These are phyloP conservation scores for Mercurialis annua DNA, from an alignment of 345 rosid species.

Conservation along the genomic window DNA sequence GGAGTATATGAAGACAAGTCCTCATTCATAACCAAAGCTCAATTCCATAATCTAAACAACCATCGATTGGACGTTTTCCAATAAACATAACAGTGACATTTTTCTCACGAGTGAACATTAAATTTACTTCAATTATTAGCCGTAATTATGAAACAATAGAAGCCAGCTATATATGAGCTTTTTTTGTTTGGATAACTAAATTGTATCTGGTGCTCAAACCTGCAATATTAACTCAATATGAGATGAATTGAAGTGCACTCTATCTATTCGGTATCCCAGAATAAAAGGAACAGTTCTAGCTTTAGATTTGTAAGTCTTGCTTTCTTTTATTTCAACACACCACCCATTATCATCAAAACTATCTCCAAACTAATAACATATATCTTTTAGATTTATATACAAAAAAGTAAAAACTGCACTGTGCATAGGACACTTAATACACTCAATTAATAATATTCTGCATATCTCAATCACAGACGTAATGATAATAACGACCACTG, in stretches of 20 bases:
- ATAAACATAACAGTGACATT: background rate
- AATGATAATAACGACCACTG: too few species aligned
- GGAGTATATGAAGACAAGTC: background rate
- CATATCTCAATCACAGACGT: background rate
- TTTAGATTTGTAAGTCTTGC: background rate
- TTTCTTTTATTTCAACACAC: background rate
- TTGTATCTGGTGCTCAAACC: background rate
- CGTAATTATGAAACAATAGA: background rate
- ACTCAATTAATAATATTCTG: background rate
- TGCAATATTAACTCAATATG: background rate
- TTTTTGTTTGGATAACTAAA: background rate
- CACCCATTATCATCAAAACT: background rate
- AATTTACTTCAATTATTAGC: background rate
- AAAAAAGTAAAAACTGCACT: background rate
- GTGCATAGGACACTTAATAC: background rate
- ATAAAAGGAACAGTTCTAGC: background rate
- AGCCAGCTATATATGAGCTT: background rate
- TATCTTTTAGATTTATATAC: background rate
- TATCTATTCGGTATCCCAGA: background rate
- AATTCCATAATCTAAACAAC: background rate
- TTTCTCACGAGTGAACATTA: background rate
- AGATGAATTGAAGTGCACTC: background rate
- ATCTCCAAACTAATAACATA: background rate
- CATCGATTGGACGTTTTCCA: background rate
- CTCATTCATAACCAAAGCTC: background rate